Evolutionary conservation across 495 filamentous ascomycete species (phyloP).

Genomic region (Neurospora cerealis): DNA sequence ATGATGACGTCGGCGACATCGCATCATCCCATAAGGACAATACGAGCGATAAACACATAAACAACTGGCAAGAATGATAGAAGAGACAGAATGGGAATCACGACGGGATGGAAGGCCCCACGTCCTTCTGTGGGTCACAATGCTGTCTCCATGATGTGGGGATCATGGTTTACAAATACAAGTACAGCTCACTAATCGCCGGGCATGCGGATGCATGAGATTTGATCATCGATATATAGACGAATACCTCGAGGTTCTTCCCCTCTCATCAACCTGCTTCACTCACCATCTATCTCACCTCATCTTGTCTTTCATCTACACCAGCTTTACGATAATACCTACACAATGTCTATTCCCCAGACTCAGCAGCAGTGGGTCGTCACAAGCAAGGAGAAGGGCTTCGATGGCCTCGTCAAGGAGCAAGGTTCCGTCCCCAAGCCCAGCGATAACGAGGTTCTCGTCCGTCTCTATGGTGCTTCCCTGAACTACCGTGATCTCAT

Average conservation of each 20-base stretch:
- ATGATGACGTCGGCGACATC: background rate
- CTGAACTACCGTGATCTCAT: slow-evolving; percentile 78
- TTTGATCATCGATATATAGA: background rate
- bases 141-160: background rate
- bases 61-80: background rate
- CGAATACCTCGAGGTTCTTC: background rate
- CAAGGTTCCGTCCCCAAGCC: slow-evolving; percentile 47
- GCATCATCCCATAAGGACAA: background rate
- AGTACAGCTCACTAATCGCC: background rate
- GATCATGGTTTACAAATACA: background rate
- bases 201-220: background rate
- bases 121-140: background rate
- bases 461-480: slow-evolving; percentile 64
- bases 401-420: slow-evolving; percentile 47
- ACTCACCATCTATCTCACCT: slow-evolving; percentile 2
- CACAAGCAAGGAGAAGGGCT: slow-evolving; percentile 41
- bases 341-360: slow-evolving; percentile 21
- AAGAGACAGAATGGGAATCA: background rate
- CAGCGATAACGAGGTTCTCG: slow-evolving; percentile 63
- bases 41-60: background rate
- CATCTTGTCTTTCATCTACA: background rate
- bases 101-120: background rate
- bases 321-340: background rate
- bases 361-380: slow-evolving; percentile 60
- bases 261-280: background rate